Base-by-base conservation (phyloP, 2,329 filamentous ascomycete species). In the Fusarium nodosum region DNA sequence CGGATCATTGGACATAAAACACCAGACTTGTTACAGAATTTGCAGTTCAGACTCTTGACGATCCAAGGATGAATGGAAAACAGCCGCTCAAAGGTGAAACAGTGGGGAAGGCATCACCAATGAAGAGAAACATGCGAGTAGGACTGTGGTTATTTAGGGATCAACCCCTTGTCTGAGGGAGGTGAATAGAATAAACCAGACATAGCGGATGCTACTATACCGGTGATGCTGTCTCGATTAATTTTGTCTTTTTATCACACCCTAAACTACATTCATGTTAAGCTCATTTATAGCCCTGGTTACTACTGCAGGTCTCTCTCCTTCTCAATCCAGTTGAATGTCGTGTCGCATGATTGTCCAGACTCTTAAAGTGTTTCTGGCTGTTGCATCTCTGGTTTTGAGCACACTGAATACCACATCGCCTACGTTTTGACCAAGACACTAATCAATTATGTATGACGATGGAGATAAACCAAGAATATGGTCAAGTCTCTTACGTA, bases 331-430 rank as follows among this genome's bases (percentile, higher is more conserved):
- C 55, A 68, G 56, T 68, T 56, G 68, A 68, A 66, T 45, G 55
- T 41, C 34, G 34, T 59, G 59, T 71, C 67, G 67, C 68, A 71
- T 70, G 47, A 71, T 68, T 55, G 45, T 57, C 63, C 41, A 45
- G 50, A 60, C 34, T 52, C 45, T 60, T 11, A 33, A 39, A 44
- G 58, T 47, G 65, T 68, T 68, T 68, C 65, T 56, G 36, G 36
- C 39, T 68, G 66, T 60, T 56, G 65, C 65, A 69, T 38, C 33
- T 66, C 38, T 68, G 51, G 64, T 68, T 68, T 65, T 65, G 64
- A 50, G 36, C 39, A 47, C 11, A 20, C 9, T n/a, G 34, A 42
- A 45, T 58, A 52, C 44, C 13, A 26, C 33, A 41, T 62, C 24
- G 34, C 56, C 36, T 31, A 31, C 36, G 34, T 50, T 51, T 38